phyloP scores from a whole-genome alignment of 164 flowering plant species.

The Buxus sempervirens region DNA sequence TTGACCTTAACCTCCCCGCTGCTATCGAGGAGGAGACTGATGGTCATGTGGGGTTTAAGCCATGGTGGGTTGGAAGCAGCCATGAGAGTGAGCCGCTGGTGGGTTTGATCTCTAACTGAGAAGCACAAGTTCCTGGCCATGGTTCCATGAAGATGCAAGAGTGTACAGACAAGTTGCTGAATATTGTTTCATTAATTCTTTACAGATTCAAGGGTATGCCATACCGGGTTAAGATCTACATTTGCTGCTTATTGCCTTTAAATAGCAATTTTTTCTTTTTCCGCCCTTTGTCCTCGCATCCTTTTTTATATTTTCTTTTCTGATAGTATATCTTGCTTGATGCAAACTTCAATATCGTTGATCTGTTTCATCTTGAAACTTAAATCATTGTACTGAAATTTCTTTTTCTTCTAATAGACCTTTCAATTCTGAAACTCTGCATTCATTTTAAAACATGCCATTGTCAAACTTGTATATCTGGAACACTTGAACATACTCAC shows the following conservation, averaged over 20 bases:
- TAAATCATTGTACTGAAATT: slow-evolving; percentile 7
- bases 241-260: slow-evolving; percentile 11
- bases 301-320: not conserved
- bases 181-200: slow-evolving; percentile 32
- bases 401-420: not conserved
- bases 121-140: slow-evolving; percentile 3
- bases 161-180: slow-evolving; percentile 32
- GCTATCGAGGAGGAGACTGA: slow-evolving; percentile 42
- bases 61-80: slow-evolving; percentile 31
- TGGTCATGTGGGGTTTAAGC: slow-evolving; percentile 20
- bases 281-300: not conserved
- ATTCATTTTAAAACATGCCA: not conserved
- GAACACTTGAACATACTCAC: not conserved
- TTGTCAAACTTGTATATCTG: not conserved
- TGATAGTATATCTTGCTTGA: slow-evolving; percentile 9
- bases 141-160: slow-evolving; percentile 20
- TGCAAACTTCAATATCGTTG: slow-evolving; percentile 9
- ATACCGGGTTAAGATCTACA: slow-evolving; percentile 11
- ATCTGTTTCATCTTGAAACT: slow-evolving; percentile 9
- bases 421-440: not conserved
- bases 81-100: slow-evolving; percentile 31
- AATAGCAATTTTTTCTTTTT: slow-evolving; percentile 11
- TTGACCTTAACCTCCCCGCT: slow-evolving; percentile 75
- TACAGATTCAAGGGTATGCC: slow-evolving; percentile 12
- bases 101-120: slow-evolving; percentile 23